phyloP scores from a whole-genome alignment of 768 basidiomycete species.

The Candolleomyces eurysporus region DNA sequence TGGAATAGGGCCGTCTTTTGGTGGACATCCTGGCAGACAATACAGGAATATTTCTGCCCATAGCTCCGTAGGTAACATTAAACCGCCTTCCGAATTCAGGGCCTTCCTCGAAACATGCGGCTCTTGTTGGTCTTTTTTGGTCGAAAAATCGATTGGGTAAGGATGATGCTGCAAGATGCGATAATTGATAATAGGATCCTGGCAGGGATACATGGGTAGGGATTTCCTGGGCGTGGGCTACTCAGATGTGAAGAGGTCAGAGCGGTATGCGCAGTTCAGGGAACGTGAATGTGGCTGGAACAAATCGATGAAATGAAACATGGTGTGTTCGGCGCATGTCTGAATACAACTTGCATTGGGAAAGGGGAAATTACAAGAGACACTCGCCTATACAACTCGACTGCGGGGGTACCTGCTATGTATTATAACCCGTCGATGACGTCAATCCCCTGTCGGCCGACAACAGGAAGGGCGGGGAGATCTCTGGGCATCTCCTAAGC shows the following conservation, averaged over 20 bases:
- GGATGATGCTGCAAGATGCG: constrained; percentile 6
- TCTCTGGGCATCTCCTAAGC: too few species aligned
- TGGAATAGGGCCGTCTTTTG: constrained; percentile 10
- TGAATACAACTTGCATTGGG: neutral
- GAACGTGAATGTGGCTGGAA: neutral
- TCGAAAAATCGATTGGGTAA: constrained; percentile 9
- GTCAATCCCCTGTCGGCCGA: constrained; percentile 3
- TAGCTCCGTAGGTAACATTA: constrained; percentile 6
- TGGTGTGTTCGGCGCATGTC: neutral
- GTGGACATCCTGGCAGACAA: constrained; percentile 13
- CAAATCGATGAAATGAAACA: neutral
- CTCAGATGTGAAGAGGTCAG: neutral
- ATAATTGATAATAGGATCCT: constrained; percentile 2
- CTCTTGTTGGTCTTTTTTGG: neutral
- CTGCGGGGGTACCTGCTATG: too few species aligned
- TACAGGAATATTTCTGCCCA: constrained; percentile 15
- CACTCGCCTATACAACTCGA: neutral
- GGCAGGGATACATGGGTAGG: constrained; percentile 2
- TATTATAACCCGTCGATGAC: neutral
- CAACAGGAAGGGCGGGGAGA: neutral
- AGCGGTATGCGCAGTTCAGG: neutral
- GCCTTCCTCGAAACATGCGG: neutral
- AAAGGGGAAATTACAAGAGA: neutral
- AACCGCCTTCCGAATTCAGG: neutral
- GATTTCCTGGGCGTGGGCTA: neutral